These are phyloP conservation scores for Starmerella apicola DNA, from an alignment of 805 yeast species.

Conservation along the genomic window DNA sequence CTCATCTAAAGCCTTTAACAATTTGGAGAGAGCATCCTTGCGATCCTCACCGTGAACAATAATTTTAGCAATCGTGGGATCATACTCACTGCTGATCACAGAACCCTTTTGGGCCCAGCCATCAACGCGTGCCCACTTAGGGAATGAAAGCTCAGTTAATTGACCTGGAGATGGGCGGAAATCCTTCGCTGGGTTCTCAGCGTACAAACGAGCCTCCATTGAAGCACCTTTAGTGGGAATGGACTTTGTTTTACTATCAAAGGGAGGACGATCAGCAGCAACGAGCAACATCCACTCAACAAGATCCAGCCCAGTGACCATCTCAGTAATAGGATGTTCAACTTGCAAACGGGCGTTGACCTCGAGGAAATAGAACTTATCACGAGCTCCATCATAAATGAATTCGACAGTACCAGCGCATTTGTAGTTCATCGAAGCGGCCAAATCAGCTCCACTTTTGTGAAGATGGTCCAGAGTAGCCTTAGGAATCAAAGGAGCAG, in stretches of 20 bases:
- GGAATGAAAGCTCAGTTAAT: slow-evolving; percentile 72
- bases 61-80: slow-evolving; percentile 91
- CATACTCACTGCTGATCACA: slow-evolving; percentile 79
- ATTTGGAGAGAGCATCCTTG: slow-evolving; percentile 64
- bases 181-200: slow-evolving; percentile 92
- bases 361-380: slow-evolving; percentile 87
- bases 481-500: slow-evolving; percentile 88
- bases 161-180: slow-evolving; percentile 96
- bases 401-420: slow-evolving; percentile 97
- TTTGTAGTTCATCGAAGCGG: slow-evolving; percentile 72
- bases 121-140: slow-evolving; percentile 85
- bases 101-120: slow-evolving; percentile 91
- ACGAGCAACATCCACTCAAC: slow-evolving; percentile 94
- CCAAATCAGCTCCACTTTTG: slow-evolving; percentile 73
- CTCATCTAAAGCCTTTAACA: slow-evolving; percentile 71
- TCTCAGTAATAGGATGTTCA: slow-evolving; percentile 94
- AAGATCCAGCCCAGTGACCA: slow-evolving; percentile 85
- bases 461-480: slow-evolving; percentile 63
- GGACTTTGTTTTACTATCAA: slow-evolving; percentile 39
- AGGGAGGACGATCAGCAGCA: slow-evolving; percentile 84
- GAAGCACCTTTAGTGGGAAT: slow-evolving; percentile 70
- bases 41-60: slow-evolving; percentile 89
- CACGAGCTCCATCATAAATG: slow-evolving; percentile 74
- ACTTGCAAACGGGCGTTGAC: slow-evolving; percentile 95
- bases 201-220: slow-evolving; percentile 93